These are phyloP conservation scores for Chrysoporthe cubensis DNA, from an alignment of 2,329 filamentous ascomycete species.

Conservation along the genomic window DNA sequence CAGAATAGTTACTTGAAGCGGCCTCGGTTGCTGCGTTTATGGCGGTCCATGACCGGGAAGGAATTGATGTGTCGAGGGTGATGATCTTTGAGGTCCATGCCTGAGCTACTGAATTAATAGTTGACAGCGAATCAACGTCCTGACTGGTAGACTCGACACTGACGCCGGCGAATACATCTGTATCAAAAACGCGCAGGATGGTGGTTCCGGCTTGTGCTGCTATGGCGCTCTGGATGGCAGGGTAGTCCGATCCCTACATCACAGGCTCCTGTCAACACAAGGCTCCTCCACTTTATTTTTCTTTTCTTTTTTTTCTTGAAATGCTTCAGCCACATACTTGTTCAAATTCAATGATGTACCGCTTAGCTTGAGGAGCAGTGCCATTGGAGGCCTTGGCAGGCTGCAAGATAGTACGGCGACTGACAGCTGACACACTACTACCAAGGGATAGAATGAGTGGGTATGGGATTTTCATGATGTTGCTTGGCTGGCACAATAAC, in stretches of 20 bases:
- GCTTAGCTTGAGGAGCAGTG: conserved; percentile 14
- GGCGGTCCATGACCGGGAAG: conserved; percentile 20
- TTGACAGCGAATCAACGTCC: conserved; percentile 20
- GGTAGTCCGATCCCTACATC: conserved; percentile 16
- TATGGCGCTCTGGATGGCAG: conserved; percentile 11
- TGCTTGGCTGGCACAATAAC: neutral
- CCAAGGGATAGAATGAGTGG: conserved; percentile 10
- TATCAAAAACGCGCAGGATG: conserved; percentile 16
- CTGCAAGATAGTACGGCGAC: neutral
- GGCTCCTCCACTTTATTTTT: neutral
- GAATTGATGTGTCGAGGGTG: conserved; percentile 11
- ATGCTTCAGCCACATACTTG: neutral
- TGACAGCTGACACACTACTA: conserved; percentile 1
- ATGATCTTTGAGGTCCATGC: conserved; percentile 21
- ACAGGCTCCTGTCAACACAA: neutral
- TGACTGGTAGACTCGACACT: conserved; percentile 21
- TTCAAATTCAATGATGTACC: conserved; percentile 19
- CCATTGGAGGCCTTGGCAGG: conserved; percentile 13
- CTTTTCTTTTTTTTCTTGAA: no score
- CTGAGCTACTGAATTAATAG: conserved; percentile 16
- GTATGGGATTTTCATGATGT: neutral
- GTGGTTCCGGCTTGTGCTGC: conserved; percentile 16
- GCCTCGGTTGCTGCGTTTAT: conserved; percentile 14
- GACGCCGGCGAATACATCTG: conserved; percentile 25
- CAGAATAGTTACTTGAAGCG: conserved; percentile 30